Evolutionary conservation across 2,329 filamentous ascomycete species (phyloP), one percentile per base, ranked within the genome.

Genomic region (Cryphonectria japonica): DNA sequence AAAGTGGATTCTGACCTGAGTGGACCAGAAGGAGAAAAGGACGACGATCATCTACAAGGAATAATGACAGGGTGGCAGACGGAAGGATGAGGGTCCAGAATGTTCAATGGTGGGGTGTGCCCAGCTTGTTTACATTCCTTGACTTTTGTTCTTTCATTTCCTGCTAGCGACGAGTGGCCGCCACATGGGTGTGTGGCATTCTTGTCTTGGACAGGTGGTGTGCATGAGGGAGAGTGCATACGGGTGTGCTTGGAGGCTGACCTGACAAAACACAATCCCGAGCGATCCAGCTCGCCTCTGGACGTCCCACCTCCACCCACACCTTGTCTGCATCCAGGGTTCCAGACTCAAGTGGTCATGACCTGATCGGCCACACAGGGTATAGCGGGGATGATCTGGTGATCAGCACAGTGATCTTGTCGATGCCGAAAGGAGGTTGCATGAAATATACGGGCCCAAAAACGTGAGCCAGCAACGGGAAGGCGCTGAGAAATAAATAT

Each of bases 161-260:
- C 16, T 50, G 22, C 22, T 9, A 50, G n/a, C 22, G 16, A n/a
- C 8, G n/a, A 32, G 66, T 19, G 37, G 52, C 43, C 46, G 66
- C 54, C 32, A 11, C 37, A 62, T 39, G 34, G 70, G 52, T 69
- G 62, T 69, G 67, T 22, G 46, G 46, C 43, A 66, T 67, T n/a
- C 66, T 62, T 67, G 54, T 66, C 62, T 69, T 66, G 32, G 70
- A 54, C 63, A 63, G 41, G 70, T 61, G 70, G 54, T 71, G 54
- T 69, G 70, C 70, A 54, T 69, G 62, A 54, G 69, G n/a, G 59
- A 43, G 41, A 43, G 61, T 70, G 69, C 64, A 68, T 70, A 50
- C 43, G 52, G 52, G 41, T 61, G 60, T 71, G 67, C 67, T 54
- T 71, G 67, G 70, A 71, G 67, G 70, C 70, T 71, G 70, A 71